These are phyloP conservation scores for Aspergillus sp. DNA, from an alignment of 2,329 filamentous ascomycete species.

Conservation along the genomic window DNA sequence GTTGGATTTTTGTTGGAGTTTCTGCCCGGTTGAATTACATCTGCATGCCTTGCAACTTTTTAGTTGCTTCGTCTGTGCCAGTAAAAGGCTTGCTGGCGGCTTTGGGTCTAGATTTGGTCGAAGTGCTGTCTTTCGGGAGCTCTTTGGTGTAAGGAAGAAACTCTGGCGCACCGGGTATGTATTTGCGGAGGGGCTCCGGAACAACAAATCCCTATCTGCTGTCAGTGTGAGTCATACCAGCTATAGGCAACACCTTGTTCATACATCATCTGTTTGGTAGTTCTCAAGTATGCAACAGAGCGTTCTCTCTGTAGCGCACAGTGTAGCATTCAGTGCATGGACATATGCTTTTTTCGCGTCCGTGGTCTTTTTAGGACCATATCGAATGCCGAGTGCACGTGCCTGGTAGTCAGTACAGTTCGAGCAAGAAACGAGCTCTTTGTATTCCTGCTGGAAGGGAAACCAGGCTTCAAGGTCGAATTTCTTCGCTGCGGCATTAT, in stretches of 20 bases:
- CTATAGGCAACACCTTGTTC: constrained; percentile 24
- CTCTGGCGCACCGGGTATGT: constrained; percentile 83
- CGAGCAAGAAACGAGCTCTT: constrained; percentile 94
- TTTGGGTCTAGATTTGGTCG: constrained; percentile 54
- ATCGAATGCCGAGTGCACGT: constrained; percentile 88
- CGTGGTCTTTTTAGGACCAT: constrained; percentile 81
- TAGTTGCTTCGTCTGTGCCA: constrained; percentile 35
- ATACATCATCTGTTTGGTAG: constrained; percentile 84
- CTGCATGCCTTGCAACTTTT: constrained; percentile 43
- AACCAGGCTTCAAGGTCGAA: constrained; percentile 97
- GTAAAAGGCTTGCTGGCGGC: constrained; percentile 26
- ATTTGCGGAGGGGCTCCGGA: constrained; percentile 81
- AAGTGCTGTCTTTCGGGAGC: constrained; percentile 71
- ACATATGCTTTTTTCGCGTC: constrained; percentile 90
- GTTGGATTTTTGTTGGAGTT: too few species aligned
- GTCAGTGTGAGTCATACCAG: constrained; percentile 21
- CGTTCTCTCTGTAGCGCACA: constrained; percentile 87
- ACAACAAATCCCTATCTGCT: constrained; percentile 67
- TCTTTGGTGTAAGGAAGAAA: constrained; percentile 90
- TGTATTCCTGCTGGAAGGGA: constrained; percentile 95
- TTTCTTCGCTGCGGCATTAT: constrained; percentile 88
- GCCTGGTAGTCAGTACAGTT: constrained; percentile 99
- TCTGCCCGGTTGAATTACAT: constrained; percentile 27
- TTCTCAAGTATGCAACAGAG: constrained; percentile 96
- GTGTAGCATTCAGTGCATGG: constrained; percentile 85